phyloP scores from a whole-genome alignment of 805 yeast species.

The Debaryomyces castellii region DNA sequence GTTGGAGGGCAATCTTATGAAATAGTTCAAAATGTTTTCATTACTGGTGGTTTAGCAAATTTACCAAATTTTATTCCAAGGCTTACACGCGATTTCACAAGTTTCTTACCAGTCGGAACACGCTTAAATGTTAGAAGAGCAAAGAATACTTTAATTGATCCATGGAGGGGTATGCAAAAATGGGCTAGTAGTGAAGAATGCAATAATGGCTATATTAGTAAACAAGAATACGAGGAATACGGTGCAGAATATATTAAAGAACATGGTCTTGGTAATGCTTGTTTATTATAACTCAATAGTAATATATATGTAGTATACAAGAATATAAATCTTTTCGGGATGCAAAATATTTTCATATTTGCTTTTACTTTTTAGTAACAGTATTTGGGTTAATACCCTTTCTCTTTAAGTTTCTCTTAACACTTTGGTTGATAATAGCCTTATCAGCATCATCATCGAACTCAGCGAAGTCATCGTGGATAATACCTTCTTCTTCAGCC shows the following conservation, averaged over 20 bases:
- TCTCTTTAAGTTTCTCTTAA: conserved; percentile 61
- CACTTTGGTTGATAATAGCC: conserved; percentile 65
- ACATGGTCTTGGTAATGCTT: conserved; percentile 72
- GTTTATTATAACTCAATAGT: conserved; percentile 21
- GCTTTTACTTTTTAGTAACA: conserved; percentile 9
- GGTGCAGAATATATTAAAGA: conserved; percentile 90
- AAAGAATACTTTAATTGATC: conserved; percentile 66
- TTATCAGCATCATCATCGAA: conserved; percentile 78
- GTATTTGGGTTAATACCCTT: conserved; percentile 71
- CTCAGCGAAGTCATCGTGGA: conserved; percentile 80
- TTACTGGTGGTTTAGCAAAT: conserved; percentile 83
- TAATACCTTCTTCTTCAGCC: conserved; percentile 77
- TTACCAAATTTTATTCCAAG: conserved; percentile 68
- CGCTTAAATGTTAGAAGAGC: conserved; percentile 64
- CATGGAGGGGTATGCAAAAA: conserved; percentile 93
- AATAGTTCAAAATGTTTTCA: conserved; percentile 62
- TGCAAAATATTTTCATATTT: not conserved
- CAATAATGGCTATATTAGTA: conserved; percentile 52
- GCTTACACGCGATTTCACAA: conserved; percentile 63
- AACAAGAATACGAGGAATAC: conserved; percentile 77
- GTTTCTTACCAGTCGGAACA: conserved; percentile 68
- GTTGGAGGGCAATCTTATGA: conserved; percentile 53
- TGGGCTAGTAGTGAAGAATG: conserved; percentile 60
- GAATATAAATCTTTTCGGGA: conserved; percentile 4
- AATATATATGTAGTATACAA: conserved; percentile 7